These are phyloP conservation scores for Pichia heedii DNA, from an alignment of 805 yeast genomes.

Conservation along the genomic window DNA sequence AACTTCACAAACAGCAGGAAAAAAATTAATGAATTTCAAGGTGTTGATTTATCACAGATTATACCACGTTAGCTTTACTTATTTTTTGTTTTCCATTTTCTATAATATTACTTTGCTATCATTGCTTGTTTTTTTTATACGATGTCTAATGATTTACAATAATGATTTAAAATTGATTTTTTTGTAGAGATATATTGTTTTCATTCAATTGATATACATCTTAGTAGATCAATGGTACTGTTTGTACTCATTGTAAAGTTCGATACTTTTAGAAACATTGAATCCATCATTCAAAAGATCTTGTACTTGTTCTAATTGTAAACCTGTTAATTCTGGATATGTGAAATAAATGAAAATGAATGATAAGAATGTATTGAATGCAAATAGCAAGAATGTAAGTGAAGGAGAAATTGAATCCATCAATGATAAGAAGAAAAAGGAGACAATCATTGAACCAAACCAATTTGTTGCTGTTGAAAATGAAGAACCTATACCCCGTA, in stretches of 20 bases:
- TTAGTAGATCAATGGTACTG: background rate
- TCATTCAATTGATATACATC: background rate
- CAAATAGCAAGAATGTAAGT: slow-evolving; percentile 41
- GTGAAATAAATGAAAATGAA: slow-evolving; percentile 37
- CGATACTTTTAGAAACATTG: slow-evolving; percentile 35
- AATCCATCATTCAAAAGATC: slow-evolving; percentile 37
- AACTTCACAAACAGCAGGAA: background rate
- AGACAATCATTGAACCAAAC: slow-evolving; percentile 46
- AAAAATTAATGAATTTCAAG: slow-evolving; percentile 1
- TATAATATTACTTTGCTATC: too few relatives aligned
- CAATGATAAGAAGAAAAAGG: slow-evolving; percentile 45
- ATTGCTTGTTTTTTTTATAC: too few relatives aligned
- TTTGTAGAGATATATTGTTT: too few relatives aligned
- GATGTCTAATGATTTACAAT: too few relatives aligned
- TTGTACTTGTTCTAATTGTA: slow-evolving; percentile 45
- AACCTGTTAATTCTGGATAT: slow-evolving; percentile 44
- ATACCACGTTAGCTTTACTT: slow-evolving; percentile 8
- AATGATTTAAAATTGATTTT: too few relatives aligned
- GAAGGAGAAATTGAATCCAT: slow-evolving; percentile 43
- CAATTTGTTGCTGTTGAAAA: slow-evolving; percentile 31
- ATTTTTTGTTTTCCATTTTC: too few relatives aligned
- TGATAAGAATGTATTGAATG: slow-evolving; percentile 35
- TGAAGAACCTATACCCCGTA: slow-evolving; percentile 41
- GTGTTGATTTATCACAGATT: slow-evolving; percentile 8
- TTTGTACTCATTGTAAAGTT: slow-evolving; percentile 15